phyloP scores from a whole-genome alignment of 2,329 filamentous ascomycete species.

The Lachnellula willkommii region DNA sequence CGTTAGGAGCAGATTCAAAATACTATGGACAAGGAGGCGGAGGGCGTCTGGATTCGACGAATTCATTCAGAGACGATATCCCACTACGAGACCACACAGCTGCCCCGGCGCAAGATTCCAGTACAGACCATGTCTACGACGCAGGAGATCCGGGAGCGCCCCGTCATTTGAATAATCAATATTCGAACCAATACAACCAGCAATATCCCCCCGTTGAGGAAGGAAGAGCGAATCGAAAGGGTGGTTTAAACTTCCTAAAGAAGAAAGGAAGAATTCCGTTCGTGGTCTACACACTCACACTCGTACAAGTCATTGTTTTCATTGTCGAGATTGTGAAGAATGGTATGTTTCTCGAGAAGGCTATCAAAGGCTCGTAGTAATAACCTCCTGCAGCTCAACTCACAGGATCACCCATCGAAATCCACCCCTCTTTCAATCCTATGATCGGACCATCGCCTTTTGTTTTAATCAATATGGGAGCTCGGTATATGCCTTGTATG shows the following conservation, averaged over 20 bases:
- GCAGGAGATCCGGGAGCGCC: constrained; percentile 35
- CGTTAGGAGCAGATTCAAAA: constrained; percentile 48
- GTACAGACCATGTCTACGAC: constrained; percentile 59
- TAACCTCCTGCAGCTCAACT: constrained; percentile 51
- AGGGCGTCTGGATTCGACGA: constrained; percentile 33
- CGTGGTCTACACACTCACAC: constrained; percentile 74
- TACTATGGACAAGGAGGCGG: constrained; percentile 48
- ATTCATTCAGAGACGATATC: constrained; percentile 45
- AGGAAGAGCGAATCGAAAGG: constrained; percentile 38
- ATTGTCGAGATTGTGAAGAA: constrained; percentile 83
- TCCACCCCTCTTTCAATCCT: constrained; percentile 79
- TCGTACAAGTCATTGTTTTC: constrained; percentile 77
- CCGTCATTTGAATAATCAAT: constrained; percentile 10
- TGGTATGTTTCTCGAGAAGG: constrained; percentile 47
- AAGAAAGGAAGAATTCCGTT: constrained; percentile 52
- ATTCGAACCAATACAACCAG: not conserved
- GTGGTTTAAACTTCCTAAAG: constrained; percentile 47
- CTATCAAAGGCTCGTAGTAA: constrained; percentile 2
- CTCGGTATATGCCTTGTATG: constrained; percentile 91
- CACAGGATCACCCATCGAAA: constrained; percentile 56
- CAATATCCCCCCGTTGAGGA: constrained; percentile 21
- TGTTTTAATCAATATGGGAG: constrained; percentile 94
- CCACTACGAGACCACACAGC: constrained; percentile 49
- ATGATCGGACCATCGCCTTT: constrained; percentile 94
- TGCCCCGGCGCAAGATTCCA: constrained; percentile 25